phyloP scores from a whole-genome alignment of 192 early-diverging fungal species.

The Coemansia reversa region DNA sequence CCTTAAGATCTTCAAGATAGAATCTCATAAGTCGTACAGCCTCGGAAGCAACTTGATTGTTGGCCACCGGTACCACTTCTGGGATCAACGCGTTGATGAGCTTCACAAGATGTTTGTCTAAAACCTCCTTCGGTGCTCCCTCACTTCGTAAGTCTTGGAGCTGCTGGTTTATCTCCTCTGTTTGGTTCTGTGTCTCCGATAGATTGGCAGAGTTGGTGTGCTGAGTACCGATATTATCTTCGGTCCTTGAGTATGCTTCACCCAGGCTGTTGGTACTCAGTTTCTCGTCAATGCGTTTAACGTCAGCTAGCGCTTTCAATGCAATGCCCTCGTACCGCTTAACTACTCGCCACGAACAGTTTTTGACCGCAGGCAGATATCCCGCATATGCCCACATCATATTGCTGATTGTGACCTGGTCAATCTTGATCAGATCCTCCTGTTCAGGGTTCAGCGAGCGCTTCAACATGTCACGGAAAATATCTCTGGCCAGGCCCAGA shows the following conservation, averaged over 20 bases:
- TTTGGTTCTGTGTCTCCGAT: constrained; percentile 27
- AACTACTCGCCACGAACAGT: constrained; percentile 40
- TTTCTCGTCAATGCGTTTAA: constrained; percentile 14
- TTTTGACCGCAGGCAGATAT: constrained; percentile 41
- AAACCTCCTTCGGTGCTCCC: constrained; percentile 9
- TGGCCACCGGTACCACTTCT: constrained; percentile 31
- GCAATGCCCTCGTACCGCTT: constrained; percentile 34
- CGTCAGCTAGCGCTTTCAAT: constrained; percentile 34
- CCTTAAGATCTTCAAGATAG: constrained; percentile 36
- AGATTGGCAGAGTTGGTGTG: constrained; percentile 16
- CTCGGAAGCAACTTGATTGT: constrained; percentile 38
- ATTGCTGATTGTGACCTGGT: constrained; percentile 64
- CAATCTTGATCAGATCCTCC: constrained; percentile 55
- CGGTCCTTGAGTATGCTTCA: constrained; percentile 11
- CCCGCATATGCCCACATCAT: constrained; percentile 69
- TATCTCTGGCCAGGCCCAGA: constrained; percentile 64
- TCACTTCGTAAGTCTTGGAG: not conserved
- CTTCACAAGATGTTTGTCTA: constrained; percentile 10
- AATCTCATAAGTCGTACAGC: constrained; percentile 32
- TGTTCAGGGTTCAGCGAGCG: constrained; percentile 41
- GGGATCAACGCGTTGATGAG: constrained; percentile 48
- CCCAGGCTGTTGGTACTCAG: not conserved
- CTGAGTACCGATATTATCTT: constrained; percentile 9
- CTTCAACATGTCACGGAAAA: constrained; percentile 62
- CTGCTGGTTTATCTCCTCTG: constrained; percentile 15